Base-by-base conservation (phyloP, 202 grass and related monocot species). In the Hordeum pubiflorum region DNA sequence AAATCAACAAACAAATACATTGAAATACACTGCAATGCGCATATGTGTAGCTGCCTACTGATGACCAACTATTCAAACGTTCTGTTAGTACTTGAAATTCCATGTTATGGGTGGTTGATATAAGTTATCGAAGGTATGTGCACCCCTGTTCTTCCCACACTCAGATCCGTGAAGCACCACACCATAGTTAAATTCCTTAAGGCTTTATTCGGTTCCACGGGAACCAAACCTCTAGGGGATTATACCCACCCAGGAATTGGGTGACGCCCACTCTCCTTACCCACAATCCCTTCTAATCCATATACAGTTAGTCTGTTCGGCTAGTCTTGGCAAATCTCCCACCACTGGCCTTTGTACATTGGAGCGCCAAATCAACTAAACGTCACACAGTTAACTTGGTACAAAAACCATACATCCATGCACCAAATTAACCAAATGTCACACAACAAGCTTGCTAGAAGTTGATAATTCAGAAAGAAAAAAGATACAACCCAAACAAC, bases 1-100 rank as follows among this genome's bases (percentile, higher is more conserved):
- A 89, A 89, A 72, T 86, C 31, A 97, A 94, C 60, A 92, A 87
- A 63, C 55, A 86, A 71, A 89, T 50, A 9, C 68, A 69, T 67
- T 75, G 80, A 87, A 74, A 64, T 26, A 61, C 10, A 44, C 36
- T 78, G 26, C 27, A 38, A 48, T 81, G 13, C 34, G 18, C 13
- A 54, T 72, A 21, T 64, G 23, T 27, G 33, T 40, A 22, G 54
- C 11, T 71, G 32, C 40, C 20, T 60, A 15, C 32, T 77, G 44
- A 79, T 38, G 62, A 68, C n/a, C 11, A 34, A 68, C n/a, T 10
- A 34, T 23, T 57, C 12, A 2, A 31, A 68, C 11, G 8, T 79
- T 55, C 29, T 55, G 61, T 65, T 64, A 78, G 33, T 36, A 77
- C 36, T 26, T 9, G 14, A 27, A 77, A 77, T 77, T 22, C 74